phyloP scores from a whole-genome alignment of 768 basidiomycete species.

The Phlebiopsis flavidoalba region DNA sequence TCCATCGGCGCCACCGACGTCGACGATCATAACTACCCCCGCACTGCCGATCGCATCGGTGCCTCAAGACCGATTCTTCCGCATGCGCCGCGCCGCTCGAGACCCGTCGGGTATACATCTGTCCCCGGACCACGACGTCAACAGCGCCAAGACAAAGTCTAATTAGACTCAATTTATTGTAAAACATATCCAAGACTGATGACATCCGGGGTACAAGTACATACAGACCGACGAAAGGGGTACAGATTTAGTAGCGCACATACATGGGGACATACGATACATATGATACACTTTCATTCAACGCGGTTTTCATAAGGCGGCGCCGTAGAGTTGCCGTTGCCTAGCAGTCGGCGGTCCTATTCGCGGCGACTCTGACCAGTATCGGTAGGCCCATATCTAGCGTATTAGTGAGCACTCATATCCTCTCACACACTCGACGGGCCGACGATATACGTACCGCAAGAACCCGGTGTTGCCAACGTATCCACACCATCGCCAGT shows the following conservation, averaged over 20 bases:
- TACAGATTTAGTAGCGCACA: background rate
- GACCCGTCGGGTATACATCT: background rate
- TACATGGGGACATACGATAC: background rate
- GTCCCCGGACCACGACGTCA: background rate
- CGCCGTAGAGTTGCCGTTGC: background rate
- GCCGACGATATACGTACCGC: constrained; percentile 35
- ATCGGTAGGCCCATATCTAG: constrained; percentile 16
- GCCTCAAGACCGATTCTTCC: background rate
- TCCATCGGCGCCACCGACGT: background rate
- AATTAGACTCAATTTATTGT: background rate
- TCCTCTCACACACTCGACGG: background rate
- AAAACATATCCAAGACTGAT: background rate
- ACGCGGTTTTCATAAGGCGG: background rate
- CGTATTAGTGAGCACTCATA: background rate
- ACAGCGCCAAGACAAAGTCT: background rate
- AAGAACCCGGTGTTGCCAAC: constrained; percentile 76
- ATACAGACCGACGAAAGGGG: background rate
- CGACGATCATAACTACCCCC: background rate
- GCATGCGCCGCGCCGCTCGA: background rate
- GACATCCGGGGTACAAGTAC: background rate
- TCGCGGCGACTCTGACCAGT: constrained; percentile 17
- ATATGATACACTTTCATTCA: too few species aligned
- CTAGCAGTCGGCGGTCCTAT: constrained; percentile 17
- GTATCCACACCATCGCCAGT: constrained; percentile 90
- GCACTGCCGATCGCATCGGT: background rate